Percentiles rank a stretch among this genome's conserved stretches.
Conservation (phyloP, 768 basidiomycete species). For the Hygrophorus russula region DNA sequence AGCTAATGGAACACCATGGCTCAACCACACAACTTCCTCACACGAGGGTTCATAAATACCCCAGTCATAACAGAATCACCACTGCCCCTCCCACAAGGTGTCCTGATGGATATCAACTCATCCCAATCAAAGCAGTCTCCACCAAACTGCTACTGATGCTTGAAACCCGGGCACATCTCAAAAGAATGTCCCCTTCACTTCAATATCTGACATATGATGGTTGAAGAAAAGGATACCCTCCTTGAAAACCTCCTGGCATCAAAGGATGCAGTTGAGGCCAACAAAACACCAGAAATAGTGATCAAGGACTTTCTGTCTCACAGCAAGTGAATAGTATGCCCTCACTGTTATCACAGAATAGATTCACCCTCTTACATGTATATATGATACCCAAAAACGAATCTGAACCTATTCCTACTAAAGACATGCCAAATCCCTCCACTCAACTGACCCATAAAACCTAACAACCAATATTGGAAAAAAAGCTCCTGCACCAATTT, state of each 20-base stretch:
- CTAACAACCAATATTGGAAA: no score
- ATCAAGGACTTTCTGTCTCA: not conserved
- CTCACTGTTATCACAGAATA: not conserved
- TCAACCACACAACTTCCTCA: no score
- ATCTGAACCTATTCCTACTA: not conserved
- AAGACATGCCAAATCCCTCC: not conserved
- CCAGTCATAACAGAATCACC: no score
- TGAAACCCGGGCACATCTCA: not conserved
- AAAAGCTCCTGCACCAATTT: no score
- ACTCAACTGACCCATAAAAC: no score
- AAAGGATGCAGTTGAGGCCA: no score
- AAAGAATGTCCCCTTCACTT: conserved; percentile 1
- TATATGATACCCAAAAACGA: not conserved
- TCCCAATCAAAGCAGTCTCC: not conserved
- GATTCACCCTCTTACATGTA: not conserved
- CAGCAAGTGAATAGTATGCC: not conserved
- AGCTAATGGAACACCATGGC: no score
- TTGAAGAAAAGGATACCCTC: not conserved
- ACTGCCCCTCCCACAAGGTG: not conserved
- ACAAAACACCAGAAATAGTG: not conserved
- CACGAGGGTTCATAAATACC: no score
- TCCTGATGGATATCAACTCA: not conserved
- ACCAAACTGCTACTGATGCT: not conserved
- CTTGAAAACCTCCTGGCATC: no score
- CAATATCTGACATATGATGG: conserved; percentile 1